Evolutionary conservation across 148 eudicot species (phyloP), one percentile per base, ranked within the genome.

Genomic region (Cornus controversa): DNA sequence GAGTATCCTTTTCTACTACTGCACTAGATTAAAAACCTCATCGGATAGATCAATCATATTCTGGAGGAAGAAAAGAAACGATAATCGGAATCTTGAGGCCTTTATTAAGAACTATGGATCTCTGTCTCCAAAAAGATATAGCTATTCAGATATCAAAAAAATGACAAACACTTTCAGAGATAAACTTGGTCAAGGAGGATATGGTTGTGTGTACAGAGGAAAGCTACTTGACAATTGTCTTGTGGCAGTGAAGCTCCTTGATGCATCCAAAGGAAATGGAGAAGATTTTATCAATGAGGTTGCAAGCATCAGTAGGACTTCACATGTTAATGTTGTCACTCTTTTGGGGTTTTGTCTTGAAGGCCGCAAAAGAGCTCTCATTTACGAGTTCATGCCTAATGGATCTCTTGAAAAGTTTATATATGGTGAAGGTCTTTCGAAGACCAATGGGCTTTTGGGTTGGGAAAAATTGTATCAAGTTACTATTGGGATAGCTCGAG

Each of bases 301-400:
- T 36, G 69, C 57, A 25, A 31, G 68, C 58, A 77, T 77, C n/a
- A 37, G 80, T 42, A 71, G 76, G 27, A 78, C 81, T 22, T 78
- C 81, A 0, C 81, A 79, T 72, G 81, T 79, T 8, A 79, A 79
- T 31, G 23, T 64, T 24, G 78, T 75, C 10, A 25, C 36, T 40
- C 47, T 66, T 20, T 3, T 65, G 24, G 70, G 70, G 11, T 74
- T 62, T 25, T 74, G 77, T 37, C 9, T n/a, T n/a, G 69, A 74
- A 16, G 45, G 69, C 2, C 20, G 15, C 58, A 71, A 78, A 65
- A 78, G 76, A 45, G 80, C 75, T 40, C 42, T 78, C 2, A 11
- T 74, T 16, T 74, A 75, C 15, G 70, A 75, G 37, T 67, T 29
- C 42, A 67, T 67, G 70, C 45, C 45, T 20, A 67, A 29, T 24